Evolutionary conservation across 345 rosid species (phyloP), one percentile per base, ranked within the genome.

Genomic region (Lepidium africanum): DNA sequence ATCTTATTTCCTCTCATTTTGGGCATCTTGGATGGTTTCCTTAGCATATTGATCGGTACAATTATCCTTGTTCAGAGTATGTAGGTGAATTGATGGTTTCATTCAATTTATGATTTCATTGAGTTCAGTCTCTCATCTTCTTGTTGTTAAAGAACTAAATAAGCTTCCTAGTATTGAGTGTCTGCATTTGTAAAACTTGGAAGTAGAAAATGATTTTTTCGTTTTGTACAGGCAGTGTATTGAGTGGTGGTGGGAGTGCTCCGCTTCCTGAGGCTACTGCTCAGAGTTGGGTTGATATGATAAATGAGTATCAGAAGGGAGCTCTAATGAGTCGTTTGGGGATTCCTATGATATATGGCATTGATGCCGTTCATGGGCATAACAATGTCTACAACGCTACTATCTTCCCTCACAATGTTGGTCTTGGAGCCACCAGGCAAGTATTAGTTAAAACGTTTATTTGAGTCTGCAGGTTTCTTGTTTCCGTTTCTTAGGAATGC

Each of bases 351-450:
- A 86, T 93, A 21, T 90, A 93, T 72, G 98, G 98, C 42, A 90
- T 92, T 63, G 98, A 89, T 78, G 96, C 96, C 19, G 91, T 92
- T 69, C 98, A 92, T 51, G 98, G 98, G 19, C 96, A 92, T 81
- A 88, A 90, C 76, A 92, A 90, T 75, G 90, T 90, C 48, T 90
- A 80, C 25, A 88, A 90, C 52, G 92, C 98, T 49, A 92, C 97
- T 10, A 84, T 92, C 21, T 90, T 92, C 55, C 98, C 97, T 0
- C 98, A 90, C 72, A 92, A 92, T 70, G 65, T 90, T 35, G 98
- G 96, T 46, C 91, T 92, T 68, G 96, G 98, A 73, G 93, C 96
- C 45, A 83, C 98, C 66, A 86, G 98, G 96, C 71, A 73, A 73
- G 81, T 67, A n/a, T 10, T 37, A 56, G n/a, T 47, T 35, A 43